Evolutionary conservation across 1,139 yeast genomes (phyloP).

Genomic region (Suzukiozyma palmioleophila): DNA sequence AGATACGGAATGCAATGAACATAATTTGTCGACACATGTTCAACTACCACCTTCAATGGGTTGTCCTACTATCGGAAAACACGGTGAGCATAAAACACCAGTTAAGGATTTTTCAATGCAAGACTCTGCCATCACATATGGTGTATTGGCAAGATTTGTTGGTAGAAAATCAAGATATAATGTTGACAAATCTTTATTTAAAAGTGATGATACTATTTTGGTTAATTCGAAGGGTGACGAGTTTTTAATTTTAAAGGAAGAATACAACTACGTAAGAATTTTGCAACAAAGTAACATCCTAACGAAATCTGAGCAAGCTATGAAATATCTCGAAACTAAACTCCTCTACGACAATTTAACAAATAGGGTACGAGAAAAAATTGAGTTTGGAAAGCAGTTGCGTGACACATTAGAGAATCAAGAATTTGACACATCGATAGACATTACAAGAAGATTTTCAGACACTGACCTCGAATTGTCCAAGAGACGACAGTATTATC

Average conservation of each 20-base stretch:
- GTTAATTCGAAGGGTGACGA: constrained; percentile 39
- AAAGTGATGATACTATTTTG: constrained; percentile 21
- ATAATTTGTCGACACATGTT: constrained; percentile 30
- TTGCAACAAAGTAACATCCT: constrained; percentile 18
- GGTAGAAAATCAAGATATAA: constrained; percentile 33
- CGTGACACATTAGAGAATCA: constrained; percentile 14
- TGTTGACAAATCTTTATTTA: constrained; percentile 14
- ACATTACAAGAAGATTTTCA: constrained; percentile 13
- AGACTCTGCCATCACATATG: constrained; percentile 32
- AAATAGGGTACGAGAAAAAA: constrained; percentile 24
- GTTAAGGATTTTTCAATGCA: constrained; percentile 20
- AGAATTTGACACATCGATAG: constrained; percentile 12
- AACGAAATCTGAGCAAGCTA: constrained; percentile 11
- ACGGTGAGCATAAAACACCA: constrained; percentile 9
- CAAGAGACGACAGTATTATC: constrained; percentile 18
- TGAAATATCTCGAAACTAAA: constrained; percentile 16
- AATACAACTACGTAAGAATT: constrained; percentile 25
- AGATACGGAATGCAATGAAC: constrained; percentile 35
- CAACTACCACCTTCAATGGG: constrained; percentile 40
- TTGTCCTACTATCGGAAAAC: constrained; percentile 15
- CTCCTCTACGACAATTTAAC: constrained; percentile 25
- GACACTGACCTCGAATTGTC: constrained; percentile 16
- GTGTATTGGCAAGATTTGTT: constrained; percentile 37
- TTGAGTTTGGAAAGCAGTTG: constrained; percentile 20
- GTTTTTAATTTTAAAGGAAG: constrained; percentile 36